phyloP scores from a whole-genome alignment of 805 yeast species.

The Saccharomycopsis lassenensis region DNA sequence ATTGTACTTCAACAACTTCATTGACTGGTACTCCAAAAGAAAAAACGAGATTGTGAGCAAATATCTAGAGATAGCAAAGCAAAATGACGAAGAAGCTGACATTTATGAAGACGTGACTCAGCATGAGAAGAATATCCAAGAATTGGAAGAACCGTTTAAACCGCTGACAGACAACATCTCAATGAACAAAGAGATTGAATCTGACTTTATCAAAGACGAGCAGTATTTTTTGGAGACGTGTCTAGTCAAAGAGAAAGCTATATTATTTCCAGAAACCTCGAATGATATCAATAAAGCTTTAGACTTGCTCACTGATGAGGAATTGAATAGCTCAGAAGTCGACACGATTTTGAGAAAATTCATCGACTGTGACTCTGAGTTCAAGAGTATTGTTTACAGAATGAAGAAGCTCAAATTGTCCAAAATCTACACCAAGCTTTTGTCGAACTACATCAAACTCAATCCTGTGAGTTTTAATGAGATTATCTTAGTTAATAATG shows the following conservation, averaged over 20 bases:
- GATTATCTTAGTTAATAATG: conserved; percentile 8
- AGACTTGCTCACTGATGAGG: conserved; percentile 12
- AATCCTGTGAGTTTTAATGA: conserved; percentile 11
- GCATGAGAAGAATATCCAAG: not conserved
- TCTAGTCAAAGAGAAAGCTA: conserved; percentile 5
- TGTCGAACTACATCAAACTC: conserved; percentile 13
- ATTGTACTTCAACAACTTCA: conserved; percentile 16
- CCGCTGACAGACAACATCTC: conserved; percentile 7
- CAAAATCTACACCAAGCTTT: conserved; percentile 15
- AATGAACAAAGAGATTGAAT: conserved; percentile 2
- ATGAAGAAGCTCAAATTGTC: conserved; percentile 8
- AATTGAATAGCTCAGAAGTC: conserved; percentile 6
- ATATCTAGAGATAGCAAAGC: not conserved
- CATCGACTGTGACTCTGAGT: conserved; percentile 16
- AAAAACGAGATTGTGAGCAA: conserved; percentile 3
- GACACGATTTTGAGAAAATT: conserved; percentile 11
- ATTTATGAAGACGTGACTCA: no score
- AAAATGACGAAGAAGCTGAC: not conserved
- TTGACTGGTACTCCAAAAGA: conserved; percentile 3
- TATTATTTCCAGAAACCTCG: conserved; percentile 13
- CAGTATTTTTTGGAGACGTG: conserved; percentile 11
- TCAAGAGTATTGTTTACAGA: conserved; percentile 7
- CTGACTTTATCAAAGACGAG: conserved; percentile 14
- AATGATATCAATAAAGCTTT: conserved; percentile 11
- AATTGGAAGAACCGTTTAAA: not conserved